Evolutionary conservation across 176 grass and related monocot genomes (phyloP), one percentile per base, ranked within the genome.

Genomic region (Lolium multiflorum): DNA sequence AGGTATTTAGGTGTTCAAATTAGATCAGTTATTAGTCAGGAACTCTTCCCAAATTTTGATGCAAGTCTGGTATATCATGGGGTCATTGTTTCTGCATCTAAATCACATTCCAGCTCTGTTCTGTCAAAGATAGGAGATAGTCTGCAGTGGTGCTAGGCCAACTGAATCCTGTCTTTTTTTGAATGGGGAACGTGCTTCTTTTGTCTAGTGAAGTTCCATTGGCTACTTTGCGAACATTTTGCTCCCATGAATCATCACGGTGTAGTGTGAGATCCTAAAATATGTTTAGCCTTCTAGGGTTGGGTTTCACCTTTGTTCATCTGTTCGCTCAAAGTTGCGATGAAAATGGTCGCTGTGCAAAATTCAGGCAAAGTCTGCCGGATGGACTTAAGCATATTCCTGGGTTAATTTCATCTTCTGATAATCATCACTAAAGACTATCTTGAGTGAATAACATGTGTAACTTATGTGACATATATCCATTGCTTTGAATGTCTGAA

Each of bases 21-120:
- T 74, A 83, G 84, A 10, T 74, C 55, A 55, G 83, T 24, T 48
- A 16, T 56, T 87, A 87, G 54, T 71, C 44, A 72, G 63, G 52
- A 24, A 4, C 63, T 77, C 51, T 22, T 73, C 78, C 52, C 22
- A 73, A 46, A 25, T 56, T 74, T 22, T 80, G 46, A 1, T 78
- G 84, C 8, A 26, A 17, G 7, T 76, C 0, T 86, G 71, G 0
- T 82, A 16, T 22, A 73, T 5, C 57, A 71, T 51, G 37, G 1
- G 49, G 82, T 57, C 18, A 14, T 5, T 60, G 52, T 38, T 77
- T 8, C 69, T 41, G 1, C 39, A 39, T 37, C 37, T 1, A 57
- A 75, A 56, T 41, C 48, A 66, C 41, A 49, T 58, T 20, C 43
- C 24, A n/a, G 25, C 25, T 60, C 38, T 83, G n/a, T 66, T 56